phyloP scores from a whole-genome alignment of 164 flowering plant genomes.

The Cinnamomum micranthum region DNA sequence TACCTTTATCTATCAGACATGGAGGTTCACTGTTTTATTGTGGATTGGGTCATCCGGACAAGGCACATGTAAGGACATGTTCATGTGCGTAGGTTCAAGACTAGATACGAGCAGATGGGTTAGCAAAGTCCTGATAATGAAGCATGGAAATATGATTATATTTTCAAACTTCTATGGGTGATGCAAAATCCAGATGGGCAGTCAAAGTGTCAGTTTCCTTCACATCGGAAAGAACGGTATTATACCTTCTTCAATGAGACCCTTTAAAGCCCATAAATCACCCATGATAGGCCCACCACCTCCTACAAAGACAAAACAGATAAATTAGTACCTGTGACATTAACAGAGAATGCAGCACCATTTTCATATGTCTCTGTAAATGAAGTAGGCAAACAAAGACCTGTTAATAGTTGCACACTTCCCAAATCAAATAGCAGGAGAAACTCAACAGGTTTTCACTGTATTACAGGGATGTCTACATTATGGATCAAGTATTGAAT shows the following conservation, averaged over 20 bases:
- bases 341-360: neutral
- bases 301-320: slow-evolving; percentile 39
- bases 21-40: neutral
- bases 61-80: neutral
- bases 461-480: neutral
- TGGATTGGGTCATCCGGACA: neutral
- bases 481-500: too few relatives aligned
- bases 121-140: neutral
- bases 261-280: slow-evolving; percentile 98
- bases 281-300: slow-evolving; percentile 99
- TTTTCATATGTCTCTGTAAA: neutral
- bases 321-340: neutral
- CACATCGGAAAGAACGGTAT: neutral
- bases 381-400: neutral
- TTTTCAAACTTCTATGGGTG: neutral
- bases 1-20: neutral
- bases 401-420: neutral
- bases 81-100: neutral
- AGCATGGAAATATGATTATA: neutral
- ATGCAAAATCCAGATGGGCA: neutral
- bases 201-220: neutral
- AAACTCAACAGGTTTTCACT: neutral
- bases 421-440: neutral
- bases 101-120: neutral
- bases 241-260: slow-evolving; percentile 86